A percentile compares a stretch with the other conserved stretches of the same genome.
Conservation (phyloP, 768 basidiomycete genomes). For the Naganishia onofrii region DNA sequence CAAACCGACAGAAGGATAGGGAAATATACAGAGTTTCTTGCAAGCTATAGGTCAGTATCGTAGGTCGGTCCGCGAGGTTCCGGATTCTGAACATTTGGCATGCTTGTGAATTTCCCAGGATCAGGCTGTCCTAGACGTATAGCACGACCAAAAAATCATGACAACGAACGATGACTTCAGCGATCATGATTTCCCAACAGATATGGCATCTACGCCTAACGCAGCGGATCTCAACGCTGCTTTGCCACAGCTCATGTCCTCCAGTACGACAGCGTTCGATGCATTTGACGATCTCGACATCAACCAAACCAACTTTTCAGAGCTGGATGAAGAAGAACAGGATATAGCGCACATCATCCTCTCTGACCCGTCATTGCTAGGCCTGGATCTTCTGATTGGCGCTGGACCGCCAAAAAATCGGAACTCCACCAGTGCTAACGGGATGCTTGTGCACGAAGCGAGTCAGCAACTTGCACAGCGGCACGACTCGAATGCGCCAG, state of each 20-base stretch:
- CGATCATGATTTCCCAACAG: conserved; percentile 10
- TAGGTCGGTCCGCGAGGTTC: not conserved
- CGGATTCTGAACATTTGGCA: not conserved
- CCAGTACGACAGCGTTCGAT: conserved; percentile 2
- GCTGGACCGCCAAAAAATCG: conserved; percentile 9
- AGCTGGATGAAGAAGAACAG: conserved; percentile 23
- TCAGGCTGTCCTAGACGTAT: not conserved
- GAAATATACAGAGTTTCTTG: not conserved
- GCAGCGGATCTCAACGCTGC: conserved; percentile 20
- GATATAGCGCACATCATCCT: conserved; percentile 23
- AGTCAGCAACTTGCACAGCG: not conserved
- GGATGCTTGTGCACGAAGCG: not conserved
- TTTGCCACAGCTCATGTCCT: conserved; percentile 11
- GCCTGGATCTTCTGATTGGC: conserved; percentile 7
- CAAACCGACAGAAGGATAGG: not conserved
- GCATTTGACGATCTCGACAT: conserved; percentile 22
- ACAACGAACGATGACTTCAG: conserved; percentile 12
- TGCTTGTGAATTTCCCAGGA: not conserved
- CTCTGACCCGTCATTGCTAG: conserved; percentile 14
- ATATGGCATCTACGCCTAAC: conserved; percentile 18
- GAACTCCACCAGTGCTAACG: not conserved
- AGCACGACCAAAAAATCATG: not conserved
- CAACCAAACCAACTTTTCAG: conserved; percentile 21
- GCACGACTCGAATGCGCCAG: not conserved
- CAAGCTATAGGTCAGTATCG: not conserved